Conservation (phyloP, 1,284 basidiomycete species). For the Moesziomyces aphidis region DNA sequence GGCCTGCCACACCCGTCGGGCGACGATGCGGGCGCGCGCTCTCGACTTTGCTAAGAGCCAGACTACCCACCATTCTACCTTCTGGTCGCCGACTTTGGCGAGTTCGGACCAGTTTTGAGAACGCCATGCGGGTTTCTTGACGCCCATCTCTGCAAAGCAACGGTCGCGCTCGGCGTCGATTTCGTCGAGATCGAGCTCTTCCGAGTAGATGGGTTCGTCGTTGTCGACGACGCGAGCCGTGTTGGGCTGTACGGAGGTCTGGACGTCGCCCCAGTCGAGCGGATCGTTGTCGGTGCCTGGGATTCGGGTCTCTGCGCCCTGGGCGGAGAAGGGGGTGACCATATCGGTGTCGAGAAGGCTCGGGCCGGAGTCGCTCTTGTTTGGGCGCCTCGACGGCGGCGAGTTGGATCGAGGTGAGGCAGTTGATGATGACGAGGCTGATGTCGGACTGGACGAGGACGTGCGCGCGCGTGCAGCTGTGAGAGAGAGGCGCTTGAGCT, state of each 20-base stretch:
- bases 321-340: constrained; percentile 30
- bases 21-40: constrained; percentile 39
- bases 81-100: constrained; percentile 41
- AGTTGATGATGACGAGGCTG: constrained; percentile 9
- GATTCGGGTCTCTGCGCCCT: constrained; percentile 19
- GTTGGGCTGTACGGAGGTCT: constrained; percentile 21
- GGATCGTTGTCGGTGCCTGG: constrained; percentile 47
- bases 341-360: constrained; percentile 35
- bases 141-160: constrained; percentile 50
- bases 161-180: constrained; percentile 46
- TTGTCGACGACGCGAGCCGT: constrained; percentile 18
- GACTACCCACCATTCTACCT: constrained; percentile 47
- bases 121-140: constrained; percentile 35
- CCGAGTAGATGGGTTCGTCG: constrained; percentile 47
- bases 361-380: neutral
- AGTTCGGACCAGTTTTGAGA: constrained; percentile 44
- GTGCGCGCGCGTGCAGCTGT: constrained; percentile 9
- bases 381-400: constrained; percentile 8
- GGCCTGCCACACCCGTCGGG: constrained; percentile 38
- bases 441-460: constrained; percentile 22
- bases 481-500: constrained; percentile 44
- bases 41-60: constrained; percentile 43
- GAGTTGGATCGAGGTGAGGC: constrained; percentile 18
- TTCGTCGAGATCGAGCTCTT: constrained; percentile 47
- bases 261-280: constrained; percentile 42